Percentiles rank a stretch among this genome's conserved stretches.
Conservation (phyloP, 148 eudicot species). For the Oxyria digyna region DNA sequence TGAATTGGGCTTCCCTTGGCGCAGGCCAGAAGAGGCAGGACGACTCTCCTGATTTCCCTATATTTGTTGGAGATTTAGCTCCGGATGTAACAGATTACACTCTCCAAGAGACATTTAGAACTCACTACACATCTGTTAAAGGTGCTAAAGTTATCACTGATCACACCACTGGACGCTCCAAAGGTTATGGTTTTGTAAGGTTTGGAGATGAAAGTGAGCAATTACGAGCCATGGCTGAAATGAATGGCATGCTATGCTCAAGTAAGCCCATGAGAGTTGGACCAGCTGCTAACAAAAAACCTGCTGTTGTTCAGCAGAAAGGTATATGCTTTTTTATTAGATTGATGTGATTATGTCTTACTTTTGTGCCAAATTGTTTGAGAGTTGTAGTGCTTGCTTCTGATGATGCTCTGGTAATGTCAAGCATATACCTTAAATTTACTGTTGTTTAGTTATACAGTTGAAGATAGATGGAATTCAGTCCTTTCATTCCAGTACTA, state of each 20-base stretch:
- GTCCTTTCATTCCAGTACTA: conserved; percentile 69
- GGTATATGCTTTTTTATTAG: conserved; percentile 38
- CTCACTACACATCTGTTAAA: conserved; percentile 63
- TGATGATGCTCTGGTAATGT: conserved; percentile 25
- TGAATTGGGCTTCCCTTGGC: conserved; percentile 92
- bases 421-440: conserved; percentile 17
- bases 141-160: conserved; percentile 95
- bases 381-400: conserved; percentile 4
- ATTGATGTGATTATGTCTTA: neutral
- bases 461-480: conserved; percentile 29
- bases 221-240: conserved; percentile 79
- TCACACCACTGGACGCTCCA: conserved; percentile 69
- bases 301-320: conserved; percentile 49
- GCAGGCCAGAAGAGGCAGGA: conserved; percentile 83
- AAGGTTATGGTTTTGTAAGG: conserved; percentile 96
- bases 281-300: conserved; percentile 83
- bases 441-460: conserved; percentile 17
- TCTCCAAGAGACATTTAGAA: conserved; percentile 75
- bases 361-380: conserved; percentile 6
- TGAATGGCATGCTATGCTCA: conserved; percentile 79
- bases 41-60: conserved; percentile 61
- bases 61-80: conserved; percentile 97
- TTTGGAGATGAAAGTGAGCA: conserved; percentile 91
- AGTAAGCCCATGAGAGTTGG: conserved; percentile 91
- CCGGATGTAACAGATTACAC: conserved; percentile 80